Evolutionary conservation across 2,329 filamentous ascomycete species (phyloP), one percentile per base, ranked within the genome.

Genomic region (Aureobasidium vineae): DNA sequence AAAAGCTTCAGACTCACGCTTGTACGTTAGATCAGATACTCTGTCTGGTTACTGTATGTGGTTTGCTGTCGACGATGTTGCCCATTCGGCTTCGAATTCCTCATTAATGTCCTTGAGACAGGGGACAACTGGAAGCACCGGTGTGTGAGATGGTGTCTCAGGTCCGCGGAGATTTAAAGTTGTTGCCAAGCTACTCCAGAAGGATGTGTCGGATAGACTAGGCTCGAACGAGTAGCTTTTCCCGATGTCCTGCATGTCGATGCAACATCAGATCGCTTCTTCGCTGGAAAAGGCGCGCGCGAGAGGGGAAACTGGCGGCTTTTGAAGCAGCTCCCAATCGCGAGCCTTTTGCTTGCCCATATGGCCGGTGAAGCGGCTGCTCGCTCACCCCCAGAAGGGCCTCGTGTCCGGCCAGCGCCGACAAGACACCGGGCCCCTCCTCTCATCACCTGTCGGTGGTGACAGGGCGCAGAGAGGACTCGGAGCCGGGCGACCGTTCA

Each of bases 141-240:
- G 43, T 28, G 33, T 41, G n/a, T 11, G 36, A 63, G 47, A 50
- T 19, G 38, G 31, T 63, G 60, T 54, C 33, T 45, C 61, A 64
- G 7, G 31, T 54, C 61, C 61, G 61, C 61, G 61, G 61, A 64
- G 61, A 64, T 64, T 54, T 64, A 64, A 21, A 64, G 49, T 64
- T 64, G 61, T 45, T 45, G n/a, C 61, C 61, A 65, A 63, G 50
- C 43, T 43, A 19, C 63, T 15, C 45, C 60, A 60, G 54, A 60
- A 60, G 36, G 52, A 41, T 60, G 31, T 13, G 26, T 60, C 45
- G 28, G 50, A 53, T 47, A 8, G 3, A 23, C 64, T 66, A 66
- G 45, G 16, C 64, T 33, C 40, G 7, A 52, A 28, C 5, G 13
- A 43, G 64, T 19, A 66, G 41, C 40, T 66, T 38, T 23, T 57